Evolutionary conservation across 805 yeast genomes (phyloP), one percentile per base, ranked within the genome.

Genomic region (Metschnikowia baotianmanensis): DNA sequence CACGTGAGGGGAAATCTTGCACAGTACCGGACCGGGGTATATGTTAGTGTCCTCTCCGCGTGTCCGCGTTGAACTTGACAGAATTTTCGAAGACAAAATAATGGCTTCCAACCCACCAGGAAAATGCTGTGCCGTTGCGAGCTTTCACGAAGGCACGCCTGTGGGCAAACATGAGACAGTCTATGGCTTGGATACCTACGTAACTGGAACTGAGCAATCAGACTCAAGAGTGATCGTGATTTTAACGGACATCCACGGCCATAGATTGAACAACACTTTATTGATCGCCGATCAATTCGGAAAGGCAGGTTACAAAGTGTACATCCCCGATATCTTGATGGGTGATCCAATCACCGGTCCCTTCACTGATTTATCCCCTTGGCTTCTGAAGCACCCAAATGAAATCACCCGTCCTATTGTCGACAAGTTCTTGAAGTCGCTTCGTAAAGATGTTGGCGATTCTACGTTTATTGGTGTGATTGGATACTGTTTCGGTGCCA

Each of bases 401-500:
- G 65, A 71, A n/a, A 58, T 63, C 24, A 74, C 81, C 13, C 53
- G 53, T 25, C 76, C 77, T 13, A 58, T 80, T 31, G 74, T 78
- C 31, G 72, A 72, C 26, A 61, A 59, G 4, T 83, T 75, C 51
- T 55, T 83, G 44, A 52, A 57, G 2, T 56, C 55, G 7, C 61
- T 83, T 42, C 74, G 66, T 45, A 52, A 57, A 20, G 75, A 73
- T 12, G 42, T 56, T 31, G 43, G 63, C 63, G n/a, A 76, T 78
- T 13, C 59, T 67, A 38, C 46, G 4, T 77, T 70, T 49, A 45
- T 83, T 17, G 80, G 75, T 31, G 77, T 78, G 16, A 64, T 83
- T 43, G 96, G 96, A 18, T 80, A 87, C 47, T 88, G 96, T 65
- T 88, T 71, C 49, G 96, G 96, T 58, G 96, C 87, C 29, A 84